Evolutionary conservation across 1,284 basidiomycete genomes (phyloP).

Genomic region (Rhodotorula sp.): DNA sequence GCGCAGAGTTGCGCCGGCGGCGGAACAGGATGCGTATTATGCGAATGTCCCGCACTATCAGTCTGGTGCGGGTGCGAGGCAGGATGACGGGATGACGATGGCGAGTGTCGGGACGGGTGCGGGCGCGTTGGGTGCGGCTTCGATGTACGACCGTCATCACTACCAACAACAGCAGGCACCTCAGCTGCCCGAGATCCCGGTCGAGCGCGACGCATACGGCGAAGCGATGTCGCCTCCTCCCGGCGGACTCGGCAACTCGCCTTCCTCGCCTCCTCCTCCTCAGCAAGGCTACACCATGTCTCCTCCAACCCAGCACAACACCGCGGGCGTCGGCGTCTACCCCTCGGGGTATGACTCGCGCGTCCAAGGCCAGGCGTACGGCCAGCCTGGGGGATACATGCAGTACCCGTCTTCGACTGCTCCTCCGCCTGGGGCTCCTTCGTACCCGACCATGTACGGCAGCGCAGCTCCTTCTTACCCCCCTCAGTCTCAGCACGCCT

Average conservation of each 20-base stretch:
- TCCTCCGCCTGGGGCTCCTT: no score
- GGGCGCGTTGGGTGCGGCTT: background rate
- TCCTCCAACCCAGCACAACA: background rate
- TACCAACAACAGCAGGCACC: background rate
- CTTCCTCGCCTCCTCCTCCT: no score
- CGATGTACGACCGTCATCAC: background rate
- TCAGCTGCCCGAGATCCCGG: background rate
- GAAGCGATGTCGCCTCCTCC: background rate
- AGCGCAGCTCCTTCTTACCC: no score
- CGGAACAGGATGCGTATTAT: conserved; percentile 33
- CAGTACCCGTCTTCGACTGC: conserved; percentile 1
- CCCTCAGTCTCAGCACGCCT: no score
- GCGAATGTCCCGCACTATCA: conserved; percentile 1
- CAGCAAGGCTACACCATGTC: background rate
- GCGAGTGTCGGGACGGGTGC: background rate
- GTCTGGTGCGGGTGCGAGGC: background rate
- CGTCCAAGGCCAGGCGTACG: background rate
- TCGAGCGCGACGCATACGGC: background rate
- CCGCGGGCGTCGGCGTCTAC: no score
- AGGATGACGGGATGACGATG: background rate
- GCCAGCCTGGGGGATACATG: conserved; percentile 9
- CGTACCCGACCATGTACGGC: no score
- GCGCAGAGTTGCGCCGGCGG: conserved; percentile 8
- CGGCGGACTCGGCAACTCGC: background rate
- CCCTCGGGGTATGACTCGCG: no score